These are phyloP conservation scores for Polygonum aviculare DNA, from an alignment of 148 eudicot genomes.

Conservation along the genomic window DNA sequence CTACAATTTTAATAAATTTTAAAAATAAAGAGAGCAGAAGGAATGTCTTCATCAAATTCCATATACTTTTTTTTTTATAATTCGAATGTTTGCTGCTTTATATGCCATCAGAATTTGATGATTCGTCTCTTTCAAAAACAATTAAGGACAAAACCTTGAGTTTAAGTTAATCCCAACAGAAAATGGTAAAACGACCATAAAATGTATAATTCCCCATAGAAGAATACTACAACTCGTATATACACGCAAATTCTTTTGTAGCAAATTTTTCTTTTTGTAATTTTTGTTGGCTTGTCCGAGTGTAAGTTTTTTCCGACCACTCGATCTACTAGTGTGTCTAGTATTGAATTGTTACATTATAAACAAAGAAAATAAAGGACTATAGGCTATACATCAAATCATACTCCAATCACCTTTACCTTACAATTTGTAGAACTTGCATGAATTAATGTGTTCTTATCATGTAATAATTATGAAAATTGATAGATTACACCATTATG, in stretches of 20 bases:
- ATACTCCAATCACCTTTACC: no score
- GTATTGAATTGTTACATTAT: no score
- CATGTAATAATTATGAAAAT: background rate
- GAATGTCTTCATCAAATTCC: conserved; percentile 5
- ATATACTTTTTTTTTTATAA: background rate
- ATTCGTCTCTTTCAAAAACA: background rate
- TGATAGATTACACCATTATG: background rate
- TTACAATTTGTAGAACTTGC: background rate
- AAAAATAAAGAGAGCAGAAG: background rate
- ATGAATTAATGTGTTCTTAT: background rate
- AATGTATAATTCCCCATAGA: background rate
- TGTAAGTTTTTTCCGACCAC: no score
- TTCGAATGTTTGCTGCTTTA: conserved; percentile 6
- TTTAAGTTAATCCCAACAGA: background rate
- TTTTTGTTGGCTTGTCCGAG: no score
- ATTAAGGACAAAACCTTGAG: background rate
- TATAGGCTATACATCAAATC: background rate
- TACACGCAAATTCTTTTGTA: no score
- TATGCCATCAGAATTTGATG: background rate
- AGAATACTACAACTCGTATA: no score
- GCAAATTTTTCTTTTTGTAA: no score
- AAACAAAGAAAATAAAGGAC: background rate
- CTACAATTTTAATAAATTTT: background rate
- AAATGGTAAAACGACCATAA: background rate
- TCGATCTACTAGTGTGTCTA: no score